Conservation (phyloP, 306 rosid species). For the Fragaria nilgerrensis region DNA sequence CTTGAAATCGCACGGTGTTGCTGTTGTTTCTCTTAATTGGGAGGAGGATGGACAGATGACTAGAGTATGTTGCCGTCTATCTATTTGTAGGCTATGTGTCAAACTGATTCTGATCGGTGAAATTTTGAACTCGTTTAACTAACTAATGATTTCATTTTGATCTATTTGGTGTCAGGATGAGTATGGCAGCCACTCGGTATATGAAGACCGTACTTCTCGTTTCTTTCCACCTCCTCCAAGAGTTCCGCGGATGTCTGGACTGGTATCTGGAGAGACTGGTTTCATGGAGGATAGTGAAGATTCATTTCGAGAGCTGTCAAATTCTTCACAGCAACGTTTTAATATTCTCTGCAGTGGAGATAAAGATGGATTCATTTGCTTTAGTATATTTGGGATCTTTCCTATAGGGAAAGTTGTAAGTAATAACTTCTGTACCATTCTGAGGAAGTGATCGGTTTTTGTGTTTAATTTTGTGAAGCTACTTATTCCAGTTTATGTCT, state of each 20-base stretch:
- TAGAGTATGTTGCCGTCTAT: slow-evolving; percentile 43
- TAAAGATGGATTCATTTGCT: slow-evolving; percentile 80
- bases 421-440: slow-evolving; percentile 18
- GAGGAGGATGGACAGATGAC: slow-evolving; percentile 67
- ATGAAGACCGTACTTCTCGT: slow-evolving; percentile 91
- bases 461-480: slow-evolving; percentile 4
- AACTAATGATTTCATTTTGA: not conserved
- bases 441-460: slow-evolving; percentile 19
- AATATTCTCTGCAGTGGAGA: slow-evolving; percentile 92
- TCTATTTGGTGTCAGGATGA: slow-evolving; percentile 53
- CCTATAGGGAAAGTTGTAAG: slow-evolving; percentile 87
- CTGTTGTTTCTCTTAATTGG: slow-evolving; percentile 86
- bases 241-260: slow-evolving; percentile 83
- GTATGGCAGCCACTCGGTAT: slow-evolving; percentile 46
- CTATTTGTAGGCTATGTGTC: slow-evolving; percentile 20
- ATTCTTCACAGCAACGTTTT: slow-evolving; percentile 82
- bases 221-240: slow-evolving; percentile 95
- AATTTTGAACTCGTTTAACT: not conserved
- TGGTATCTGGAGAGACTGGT: slow-evolving; percentile 85
- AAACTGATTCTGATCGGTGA: slow-evolving; percentile 17
- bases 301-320: slow-evolving; percentile 76
- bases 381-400: slow-evolving; percentile 94
- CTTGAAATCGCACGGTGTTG: slow-evolving; percentile 69
- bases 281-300: slow-evolving; percentile 85
- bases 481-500: slow-evolving; percentile 7